Evolutionary conservation across 345 rosid species (phyloP), one percentile per base, ranked within the genome.

Genomic region (Kandelia obovata): DNA sequence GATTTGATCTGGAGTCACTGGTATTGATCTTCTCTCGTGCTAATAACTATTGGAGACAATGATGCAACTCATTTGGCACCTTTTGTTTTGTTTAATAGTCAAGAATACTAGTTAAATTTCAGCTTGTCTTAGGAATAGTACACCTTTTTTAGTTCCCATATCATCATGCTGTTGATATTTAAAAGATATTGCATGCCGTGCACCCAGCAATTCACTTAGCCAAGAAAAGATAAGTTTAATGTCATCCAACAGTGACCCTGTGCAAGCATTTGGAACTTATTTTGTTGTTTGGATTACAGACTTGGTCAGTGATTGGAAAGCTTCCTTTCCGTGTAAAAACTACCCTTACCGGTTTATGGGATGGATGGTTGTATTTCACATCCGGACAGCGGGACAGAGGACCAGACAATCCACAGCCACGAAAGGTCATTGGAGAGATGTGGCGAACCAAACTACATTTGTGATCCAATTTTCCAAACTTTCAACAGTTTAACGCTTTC

Each of bases 321-420:
- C 89, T 92, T 66, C 96, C 96, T 11, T 90, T 66, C 76, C 89
- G 96, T 1, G 56, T 85, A n/a, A 92, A 92, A 82, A 88, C 92
- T 8, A 71, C 94, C 0, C 76, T 83, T 32, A 76, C 87, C 6
- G 92, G 93, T 0, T 85, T 77, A 66, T 88, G 92, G 92, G 85
- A 89, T 46, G 97, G 96, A 67, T 86, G 88, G 83, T 75, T 89
- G 82, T 90, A 87, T 67, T 89, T 89, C 46, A 90, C 96, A 16
- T 93, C 98, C 0, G 98, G 96, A 55, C 96, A 90, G 71, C 81
- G 92, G 3, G 97, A 89, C 72, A 84, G 91, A 78, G 96, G 94
- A 71, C 89, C 89, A 0, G 88, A 80, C 27, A 87, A 90, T 85
- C 97, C 98, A 16, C 92, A 82, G 58, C 98, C 97, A 0, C 83